Base-by-base conservation (phyloP, 164 flowering plant species). In the Aristolochia fimbriata region DNA sequence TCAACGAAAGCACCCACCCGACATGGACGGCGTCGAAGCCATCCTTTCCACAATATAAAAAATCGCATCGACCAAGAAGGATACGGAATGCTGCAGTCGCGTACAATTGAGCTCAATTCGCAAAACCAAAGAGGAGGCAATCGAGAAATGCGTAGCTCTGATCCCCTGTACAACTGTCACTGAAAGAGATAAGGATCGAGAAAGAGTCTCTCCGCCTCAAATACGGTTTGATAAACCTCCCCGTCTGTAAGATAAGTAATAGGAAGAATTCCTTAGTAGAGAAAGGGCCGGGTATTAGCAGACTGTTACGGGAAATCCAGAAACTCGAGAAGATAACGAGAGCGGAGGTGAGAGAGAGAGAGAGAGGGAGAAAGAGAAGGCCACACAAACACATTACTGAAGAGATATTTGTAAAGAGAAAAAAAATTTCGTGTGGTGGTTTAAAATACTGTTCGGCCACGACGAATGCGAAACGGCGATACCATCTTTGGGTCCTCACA, bases 11-110 rank as follows among this genome's bases (percentile, higher is more conserved):
- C 14, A 55, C 68, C 14, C 54, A 86, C 87, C 86, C 31, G 84
- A 84, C 75, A 82, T 69, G n/a, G 81, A 78, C 61, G 85, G 64
- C 71, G 85, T 78, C 60, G 76, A 77, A 55, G 81, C 84, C 88
- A 85, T 85, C 61, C 49, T 55, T 51, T 21, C 6, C 5, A 21
- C 47, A 20, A 21, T 19, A 21, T 11, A 58, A 58, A 46, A 57
- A 47, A 24, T 48, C 53, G 47, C 62, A 60, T 48, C 58, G 45
- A 56, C 37, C 3, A 5, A 37, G 31, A 56, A 19, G 13, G 45
- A 25, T 6, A 3, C 57, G 8, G 30, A 25, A 56, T 16, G 31
- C 58, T 19, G 58, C 15, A 7, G 17, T n/a, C 9, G 43, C 16
- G 19, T 17, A 15, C 21, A 24, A 24, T 30, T 56, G 58, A 56